A percentile compares a stretch with the other conserved stretches of the same genome.
Evolutionary conservation across 139 green algal genomes (phyloP).

Genomic region (Desmodesmus armatus): DNA sequence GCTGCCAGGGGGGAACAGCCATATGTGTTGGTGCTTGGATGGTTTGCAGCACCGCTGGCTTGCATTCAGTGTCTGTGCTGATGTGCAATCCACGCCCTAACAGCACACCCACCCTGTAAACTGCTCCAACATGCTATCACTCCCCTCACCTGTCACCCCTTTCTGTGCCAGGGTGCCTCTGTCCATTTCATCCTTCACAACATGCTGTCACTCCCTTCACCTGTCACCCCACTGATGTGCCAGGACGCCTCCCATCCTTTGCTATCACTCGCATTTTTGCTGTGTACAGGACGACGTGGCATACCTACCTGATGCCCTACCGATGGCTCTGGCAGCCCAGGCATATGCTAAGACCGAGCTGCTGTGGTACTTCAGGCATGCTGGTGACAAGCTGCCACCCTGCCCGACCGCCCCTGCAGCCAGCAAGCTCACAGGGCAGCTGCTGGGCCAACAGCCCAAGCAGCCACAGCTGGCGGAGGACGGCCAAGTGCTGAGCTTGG

Average conservation of each 20-base stretch:
- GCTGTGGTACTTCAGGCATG: slow-evolving; percentile 47
- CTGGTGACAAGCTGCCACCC: slow-evolving; percentile 6
- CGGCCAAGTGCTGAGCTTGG: slow-evolving; percentile 6
- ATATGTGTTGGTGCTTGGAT: too few species aligned
- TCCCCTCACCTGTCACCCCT: too few species aligned
- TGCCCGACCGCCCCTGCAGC: neutral
- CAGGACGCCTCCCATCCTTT: neutral
- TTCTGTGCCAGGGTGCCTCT: neutral
- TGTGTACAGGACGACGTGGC: slow-evolving; percentile 14
- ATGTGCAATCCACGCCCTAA: too few species aligned
- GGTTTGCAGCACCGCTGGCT: too few species aligned
- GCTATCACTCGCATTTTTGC: neutral
- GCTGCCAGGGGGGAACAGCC: too few species aligned
- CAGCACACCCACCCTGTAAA: too few species aligned
- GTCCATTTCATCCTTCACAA: neutral
- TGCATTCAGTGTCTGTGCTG: too few species aligned
- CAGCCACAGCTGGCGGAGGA: slow-evolving; percentile 3
- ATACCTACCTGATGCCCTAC: neutral
- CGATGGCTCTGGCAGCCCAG: slow-evolving; percentile 35
- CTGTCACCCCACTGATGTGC: neutral
- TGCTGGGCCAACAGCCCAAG: neutral
- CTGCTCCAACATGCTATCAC: too few species aligned
- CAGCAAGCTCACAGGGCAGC: neutral
- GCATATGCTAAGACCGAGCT: slow-evolving; percentile 41
- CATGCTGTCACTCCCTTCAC: neutral